Conservation (phyloP, 2,329 filamentous ascomycete genomes). For the Thelonectria rubi region DNA sequence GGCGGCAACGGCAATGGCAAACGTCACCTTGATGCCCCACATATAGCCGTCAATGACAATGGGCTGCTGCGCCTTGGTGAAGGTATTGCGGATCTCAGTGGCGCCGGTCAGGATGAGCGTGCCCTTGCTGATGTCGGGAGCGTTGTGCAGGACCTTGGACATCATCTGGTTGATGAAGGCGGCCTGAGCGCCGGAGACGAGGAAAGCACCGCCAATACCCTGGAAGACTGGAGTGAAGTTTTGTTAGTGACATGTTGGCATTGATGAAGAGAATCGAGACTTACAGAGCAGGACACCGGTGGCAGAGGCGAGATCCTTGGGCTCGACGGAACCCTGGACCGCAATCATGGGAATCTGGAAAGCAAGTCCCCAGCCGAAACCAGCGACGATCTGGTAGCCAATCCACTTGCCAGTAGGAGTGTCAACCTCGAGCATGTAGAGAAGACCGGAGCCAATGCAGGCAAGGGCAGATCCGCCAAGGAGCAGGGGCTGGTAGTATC, state of each 20-base stretch:
- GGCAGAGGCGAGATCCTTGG: conserved; percentile 55
- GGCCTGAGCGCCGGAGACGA: conserved; percentile 58
- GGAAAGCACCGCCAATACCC: conserved; percentile 60
- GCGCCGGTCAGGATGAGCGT: conserved; percentile 55
- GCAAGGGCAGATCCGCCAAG: conserved; percentile 55
- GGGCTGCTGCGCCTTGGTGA: conserved; percentile 58
- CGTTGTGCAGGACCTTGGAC: conserved; percentile 44
- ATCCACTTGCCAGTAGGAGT: conserved; percentile 58
- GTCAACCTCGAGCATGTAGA: conserved; percentile 53
- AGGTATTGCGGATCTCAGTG: conserved; percentile 64
- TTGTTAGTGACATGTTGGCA: conserved; percentile 27
- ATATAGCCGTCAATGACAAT: conserved; percentile 70
- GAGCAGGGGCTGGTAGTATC: conserved; percentile 56
- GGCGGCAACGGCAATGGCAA: conserved; percentile 65
- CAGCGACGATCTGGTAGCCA: conserved; percentile 61
- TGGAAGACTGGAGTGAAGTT: conserved; percentile 51
- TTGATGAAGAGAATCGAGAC: conserved; percentile 19
- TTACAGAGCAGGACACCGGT: conserved; percentile 58
- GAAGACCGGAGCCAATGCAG: conserved; percentile 54
- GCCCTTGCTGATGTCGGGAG: conserved; percentile 49
- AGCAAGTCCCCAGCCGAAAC: conserved; percentile 56
- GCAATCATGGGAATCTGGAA: conserved; percentile 63
- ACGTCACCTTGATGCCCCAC: conserved; percentile 68
- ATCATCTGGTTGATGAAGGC: conserved; percentile 58
- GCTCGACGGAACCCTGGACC: conserved; percentile 52